phyloP scores from a whole-genome alignment of 441 rosid species.

The Gossypium gossypioides region DNA sequence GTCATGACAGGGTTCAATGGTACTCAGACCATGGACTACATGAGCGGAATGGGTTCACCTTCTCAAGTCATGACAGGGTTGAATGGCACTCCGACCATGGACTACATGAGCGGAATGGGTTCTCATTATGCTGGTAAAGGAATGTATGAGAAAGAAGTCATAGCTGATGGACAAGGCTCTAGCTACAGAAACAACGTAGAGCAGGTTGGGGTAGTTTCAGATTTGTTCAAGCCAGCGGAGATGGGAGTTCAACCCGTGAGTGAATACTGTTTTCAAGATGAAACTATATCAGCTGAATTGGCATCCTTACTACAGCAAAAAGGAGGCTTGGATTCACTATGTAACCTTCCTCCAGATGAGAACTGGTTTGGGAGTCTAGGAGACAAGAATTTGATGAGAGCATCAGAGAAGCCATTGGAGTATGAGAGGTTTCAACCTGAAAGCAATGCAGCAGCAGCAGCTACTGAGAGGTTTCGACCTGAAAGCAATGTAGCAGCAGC shows the following conservation, averaged over 20 bases:
- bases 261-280: constrained; percentile 9
- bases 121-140: background rate
- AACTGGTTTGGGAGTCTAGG: background rate
- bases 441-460: background rate
- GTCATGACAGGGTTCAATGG: too few species aligned
- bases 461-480: background rate
- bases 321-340: background rate
- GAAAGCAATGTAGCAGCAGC: background rate
- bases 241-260: constrained; percentile 5
- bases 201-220: background rate
- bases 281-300: background rate
- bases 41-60: too few species aligned
- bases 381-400: background rate
- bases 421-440: background rate
- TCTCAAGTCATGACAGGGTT: too few species aligned
- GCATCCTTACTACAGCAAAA: constrained; percentile 2
- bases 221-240: constrained; percentile 10
- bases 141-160: constrained; percentile 1
- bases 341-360: background rate
- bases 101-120: background rate
- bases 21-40: too few species aligned
- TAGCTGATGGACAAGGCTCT: constrained; percentile 6
- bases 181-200: background rate
- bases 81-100: too few species aligned
- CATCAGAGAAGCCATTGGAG: background rate